Percentiles rank a stretch among this genome's conserved stretches.
Evolutionary conservation across 2,329 filamentous ascomycete species (phyloP).

Genomic region (Botrytis paeoniae): DNA sequence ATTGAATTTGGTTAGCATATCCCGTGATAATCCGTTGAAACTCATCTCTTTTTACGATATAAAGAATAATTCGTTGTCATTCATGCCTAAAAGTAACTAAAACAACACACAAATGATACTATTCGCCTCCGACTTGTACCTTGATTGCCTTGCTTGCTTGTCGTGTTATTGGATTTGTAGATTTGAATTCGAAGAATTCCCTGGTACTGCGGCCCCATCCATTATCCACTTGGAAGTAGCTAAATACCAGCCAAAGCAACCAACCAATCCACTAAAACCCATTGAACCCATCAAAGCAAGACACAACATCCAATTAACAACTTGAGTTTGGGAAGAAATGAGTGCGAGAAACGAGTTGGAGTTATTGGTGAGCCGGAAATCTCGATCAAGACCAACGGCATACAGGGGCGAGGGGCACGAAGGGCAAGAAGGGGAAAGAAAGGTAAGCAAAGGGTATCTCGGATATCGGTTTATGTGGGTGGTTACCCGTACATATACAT

Average conservation of each 20-base stretch:
- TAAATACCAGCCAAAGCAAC: not conserved
- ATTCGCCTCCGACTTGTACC: conserved; percentile 15
- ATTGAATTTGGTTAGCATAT: conserved; percentile 12
- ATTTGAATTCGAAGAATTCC: conserved; percentile 7
- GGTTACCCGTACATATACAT: conserved; percentile 6
- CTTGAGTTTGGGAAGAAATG: not conserved
- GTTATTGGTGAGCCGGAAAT: not conserved
- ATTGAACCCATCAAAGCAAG: conserved; percentile 1
- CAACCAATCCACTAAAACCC: not conserved
- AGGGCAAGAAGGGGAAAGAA: not conserved
- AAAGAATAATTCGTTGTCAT: conserved; percentile 20
- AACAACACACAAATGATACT: conserved; percentile 18
- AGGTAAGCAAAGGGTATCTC: conserved; percentile 5
- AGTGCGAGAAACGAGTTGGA: not conserved
- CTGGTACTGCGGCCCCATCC: conserved; percentile 4
- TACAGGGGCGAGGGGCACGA: not conserved
- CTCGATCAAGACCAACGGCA: not conserved
- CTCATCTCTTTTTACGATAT: conserved; percentile 7
- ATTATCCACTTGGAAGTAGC: not conserved
- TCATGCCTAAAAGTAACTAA: conserved; percentile 18
- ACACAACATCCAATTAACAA: conserved; percentile 9
- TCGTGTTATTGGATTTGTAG: conserved; percentile 20
- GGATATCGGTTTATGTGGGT: not conserved
- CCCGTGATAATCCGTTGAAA: conserved; percentile 6
- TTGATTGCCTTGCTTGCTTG: conserved; percentile 6